These are phyloP conservation scores for Ustilago loliicola DNA, from an alignment of 1,284 basidiomycete genomes.

Conservation along the genomic window DNA sequence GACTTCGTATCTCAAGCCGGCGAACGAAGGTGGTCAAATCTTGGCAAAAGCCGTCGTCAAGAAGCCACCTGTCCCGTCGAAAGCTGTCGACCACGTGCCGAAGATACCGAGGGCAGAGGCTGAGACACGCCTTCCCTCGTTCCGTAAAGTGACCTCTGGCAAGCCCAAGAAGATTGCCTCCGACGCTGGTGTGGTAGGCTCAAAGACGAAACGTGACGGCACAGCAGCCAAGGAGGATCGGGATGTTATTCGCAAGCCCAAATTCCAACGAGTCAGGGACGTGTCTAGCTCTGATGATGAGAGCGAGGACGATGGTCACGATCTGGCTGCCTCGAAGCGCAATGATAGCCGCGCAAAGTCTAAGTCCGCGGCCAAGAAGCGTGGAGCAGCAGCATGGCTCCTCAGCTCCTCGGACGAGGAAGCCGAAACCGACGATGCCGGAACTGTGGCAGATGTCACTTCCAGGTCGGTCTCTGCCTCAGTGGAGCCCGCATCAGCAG, in stretches of 20 bases:
- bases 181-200: background rate
- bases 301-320: slow-evolving; percentile 13
- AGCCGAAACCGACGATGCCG: slow-evolving; percentile 27
- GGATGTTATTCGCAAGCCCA: slow-evolving; percentile 11
- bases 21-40: slow-evolving; percentile 72
- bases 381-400: slow-evolving; percentile 26
- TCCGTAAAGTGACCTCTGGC: slow-evolving; percentile 38
- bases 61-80: slow-evolving; percentile 6
- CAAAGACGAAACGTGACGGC: slow-evolving; percentile 18
- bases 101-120: slow-evolving; percentile 1
- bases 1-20: slow-evolving; percentile 73
- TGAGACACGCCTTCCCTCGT: slow-evolving; percentile 47
- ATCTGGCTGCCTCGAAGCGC: background rate
- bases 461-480: slow-evolving; percentile 37
- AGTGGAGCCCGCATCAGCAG: slow-evolving; percentile 22
- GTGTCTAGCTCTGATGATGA: slow-evolving; percentile 26
- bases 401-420: slow-evolving; percentile 31
- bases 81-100: background rate
- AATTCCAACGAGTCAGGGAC: slow-evolving; percentile 8
- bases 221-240: slow-evolving; percentile 6
- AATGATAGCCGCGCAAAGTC: slow-evolving; percentile 4
- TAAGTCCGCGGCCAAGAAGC: slow-evolving; percentile 26
- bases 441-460: slow-evolving; percentile 13
- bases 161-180: slow-evolving; percentile 19
- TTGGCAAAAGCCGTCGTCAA: slow-evolving; percentile 38